Evolutionary conservation across 495 filamentous ascomycete species (phyloP).

Genomic region (Pseudevernia furfuracea): DNA sequence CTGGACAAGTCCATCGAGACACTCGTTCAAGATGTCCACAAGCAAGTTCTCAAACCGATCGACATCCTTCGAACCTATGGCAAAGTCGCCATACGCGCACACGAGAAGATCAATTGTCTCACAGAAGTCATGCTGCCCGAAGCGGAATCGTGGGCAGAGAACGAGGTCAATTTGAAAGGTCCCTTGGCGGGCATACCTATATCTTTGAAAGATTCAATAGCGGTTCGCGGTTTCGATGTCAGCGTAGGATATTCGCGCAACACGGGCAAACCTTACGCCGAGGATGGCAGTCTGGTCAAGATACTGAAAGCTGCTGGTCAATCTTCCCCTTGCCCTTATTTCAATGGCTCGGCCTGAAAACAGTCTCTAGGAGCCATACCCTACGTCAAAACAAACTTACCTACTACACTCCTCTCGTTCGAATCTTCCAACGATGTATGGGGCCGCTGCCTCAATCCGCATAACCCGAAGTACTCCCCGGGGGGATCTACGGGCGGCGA

Average conservation of each 20-base stretch:
- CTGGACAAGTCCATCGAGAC: conserved; percentile 67
- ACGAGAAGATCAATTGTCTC: conserved; percentile 80
- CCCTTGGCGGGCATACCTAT: conserved; percentile 87
- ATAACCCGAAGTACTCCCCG: conserved; percentile 74
- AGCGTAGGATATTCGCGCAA: conserved; percentile 74
- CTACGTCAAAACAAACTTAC: conserved; percentile 93
- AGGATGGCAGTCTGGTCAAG: conserved; percentile 68
- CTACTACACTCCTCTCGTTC: conserved; percentile 84
- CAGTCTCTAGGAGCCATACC: conserved; percentile 54
- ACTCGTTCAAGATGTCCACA: conserved; percentile 71
- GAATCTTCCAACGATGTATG: conserved; percentile 88
- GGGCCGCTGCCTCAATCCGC: conserved; percentile 77
- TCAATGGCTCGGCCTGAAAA: conserved; percentile 33
- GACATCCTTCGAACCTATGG: conserved; percentile 84
- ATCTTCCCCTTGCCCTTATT: conserved; percentile 13
- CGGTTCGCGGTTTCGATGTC: conserved; percentile 78
- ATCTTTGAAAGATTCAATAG: conserved; percentile 79
- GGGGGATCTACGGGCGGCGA: conserved; percentile 92
- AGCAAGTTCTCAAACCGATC: conserved; percentile 52
- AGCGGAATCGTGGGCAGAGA: conserved; percentile 70
- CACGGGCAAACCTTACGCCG: conserved; percentile 52
- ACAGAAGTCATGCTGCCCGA: conserved; percentile 81
- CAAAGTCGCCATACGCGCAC: conserved; percentile 78
- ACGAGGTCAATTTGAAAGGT: conserved; percentile 65
- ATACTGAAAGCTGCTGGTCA: conserved; percentile 79